phyloP scores from a whole-genome alignment of 768 basidiomycete species.

The Collybiopsis luxurians region DNA sequence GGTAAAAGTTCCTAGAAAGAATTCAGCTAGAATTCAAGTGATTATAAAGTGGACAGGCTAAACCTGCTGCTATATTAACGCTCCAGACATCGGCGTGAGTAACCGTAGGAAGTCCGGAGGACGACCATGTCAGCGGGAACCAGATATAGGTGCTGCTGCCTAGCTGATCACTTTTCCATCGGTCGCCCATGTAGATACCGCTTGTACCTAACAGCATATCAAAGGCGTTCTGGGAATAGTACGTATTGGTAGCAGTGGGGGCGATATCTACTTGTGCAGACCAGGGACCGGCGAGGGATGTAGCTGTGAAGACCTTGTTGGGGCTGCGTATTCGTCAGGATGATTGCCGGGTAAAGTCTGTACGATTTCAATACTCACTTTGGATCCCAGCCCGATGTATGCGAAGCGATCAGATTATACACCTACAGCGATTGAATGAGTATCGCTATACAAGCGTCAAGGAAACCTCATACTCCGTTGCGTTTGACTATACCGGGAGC shows the following conservation, averaged over 20 bases:
- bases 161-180: constrained; percentile 52
- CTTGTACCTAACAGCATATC: constrained; percentile 48
- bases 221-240: constrained; percentile 60
- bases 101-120: constrained; percentile 50
- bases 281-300: constrained; percentile 55
- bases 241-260: constrained; percentile 47
- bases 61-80: constrained; percentile 43
- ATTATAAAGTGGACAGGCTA: neutral
- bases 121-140: constrained; percentile 53
- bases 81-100: constrained; percentile 58
- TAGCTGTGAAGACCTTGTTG: constrained; percentile 55
- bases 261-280: constrained; percentile 56
- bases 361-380: constrained; percentile 1
- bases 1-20: constrained; percentile 40
- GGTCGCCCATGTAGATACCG: constrained; percentile 63
- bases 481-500: constrained; percentile 61
- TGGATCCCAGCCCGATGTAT: constrained; percentile 31
- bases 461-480: constrained; percentile 37
- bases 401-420: constrained; percentile 59
- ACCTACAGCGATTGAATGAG: constrained; percentile 23
- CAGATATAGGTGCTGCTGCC: constrained; percentile 62
- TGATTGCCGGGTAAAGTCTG: neutral
- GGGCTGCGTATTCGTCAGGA: constrained; percentile 42
- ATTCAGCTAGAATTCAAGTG: neutral
- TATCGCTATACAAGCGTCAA: neutral